phyloP scores from a whole-genome alignment of 2,329 filamentous ascomycete species.

The Neoascochyta sp. region DNA sequence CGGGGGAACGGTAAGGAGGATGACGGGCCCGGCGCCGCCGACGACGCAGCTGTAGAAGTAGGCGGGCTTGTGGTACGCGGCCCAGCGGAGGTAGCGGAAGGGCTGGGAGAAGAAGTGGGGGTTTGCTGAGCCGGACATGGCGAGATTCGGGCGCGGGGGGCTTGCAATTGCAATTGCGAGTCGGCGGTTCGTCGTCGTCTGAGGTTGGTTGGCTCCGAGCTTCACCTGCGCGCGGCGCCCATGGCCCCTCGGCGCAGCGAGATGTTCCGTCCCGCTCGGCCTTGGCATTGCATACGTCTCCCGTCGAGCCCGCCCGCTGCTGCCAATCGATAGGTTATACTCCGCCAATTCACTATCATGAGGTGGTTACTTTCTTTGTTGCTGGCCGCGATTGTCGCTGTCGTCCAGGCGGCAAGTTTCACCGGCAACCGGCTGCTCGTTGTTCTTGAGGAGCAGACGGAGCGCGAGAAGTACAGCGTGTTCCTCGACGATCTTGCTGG shows the following conservation, averaged over 20 bases:
- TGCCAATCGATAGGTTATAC: slow-evolving; percentile 14
- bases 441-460: slow-evolving; percentile 74
- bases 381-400: slow-evolving; percentile 61
- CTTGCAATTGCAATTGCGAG: too few species aligned
- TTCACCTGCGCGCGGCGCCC: slow-evolving; percentile 2
- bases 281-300: slow-evolving; percentile 42
- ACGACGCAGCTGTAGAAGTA: slow-evolving; percentile 84
- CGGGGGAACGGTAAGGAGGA: slow-evolving; percentile 68
- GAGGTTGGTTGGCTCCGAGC: slow-evolving; percentile 3
- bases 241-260: slow-evolving; percentile 3
- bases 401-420: slow-evolving; percentile 73
- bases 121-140: slow-evolving; percentile 55
- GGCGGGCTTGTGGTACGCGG: slow-evolving; percentile 80
- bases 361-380: slow-evolving; percentile 69
- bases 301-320: slow-evolving; percentile 22
- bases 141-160: slow-evolving; percentile 1
- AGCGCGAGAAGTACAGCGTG: slow-evolving; percentile 78
- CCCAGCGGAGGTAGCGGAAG: slow-evolving; percentile 82
- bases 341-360: slow-evolving; percentile 53
- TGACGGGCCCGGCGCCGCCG: slow-evolving; percentile 67
- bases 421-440: slow-evolving; percentile 78
- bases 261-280: slow-evolving; percentile 11
- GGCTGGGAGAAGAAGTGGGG: slow-evolving; percentile 77
- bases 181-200: slow-evolving; percentile 3
- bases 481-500: slow-evolving; percentile 72